Base-by-base conservation (phyloP, 1,284 basidiomycete genomes). In the Ustanciosporium gigantosporum region DNA sequence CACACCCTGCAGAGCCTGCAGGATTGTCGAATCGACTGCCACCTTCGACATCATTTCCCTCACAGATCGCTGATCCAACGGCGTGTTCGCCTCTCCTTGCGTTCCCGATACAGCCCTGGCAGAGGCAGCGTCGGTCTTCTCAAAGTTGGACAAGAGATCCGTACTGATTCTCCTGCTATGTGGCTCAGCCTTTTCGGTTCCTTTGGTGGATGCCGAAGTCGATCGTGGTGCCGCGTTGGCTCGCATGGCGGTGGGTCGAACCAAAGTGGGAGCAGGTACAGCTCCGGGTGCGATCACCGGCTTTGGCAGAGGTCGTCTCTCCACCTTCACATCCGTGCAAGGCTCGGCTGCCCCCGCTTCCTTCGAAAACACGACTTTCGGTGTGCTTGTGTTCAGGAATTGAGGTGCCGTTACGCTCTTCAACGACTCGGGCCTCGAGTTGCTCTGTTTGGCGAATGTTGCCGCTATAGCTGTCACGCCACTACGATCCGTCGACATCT, bases 351-450 rank as follows among this genome's bases (percentile, higher is more conserved):
- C 36, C 5, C 35, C 25, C 16, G 15, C 20, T 22, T 6, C 36
- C 16, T 25, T 49, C 14, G 66, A 36, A 51, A 70, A 66, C 16
- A 69, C 64, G 1, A 57, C 40, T 23, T 53, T 56, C 11, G 62
- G 40, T 0, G 46, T 43, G 20, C 40, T 57, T 9, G 66, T 70
- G 49, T 70, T 70, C 41, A 70, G 46, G 42, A 69, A 70, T 16
- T 67, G 50, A 2, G 59, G 45, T 8, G 65, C 65, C 0, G 48
- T 27, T 20, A 36, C 34, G 40, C 50, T 53, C 47, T 67, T 70
- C 32, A 67, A 43, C 25, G 36, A 29, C 36, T 64, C 53, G 3
- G 53, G 53, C 40, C 47, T 52, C 17, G n/a, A n/a, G n/a, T n/a
- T n/a, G n/a, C n/a, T n/a, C n/a, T n/a, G n/a, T n/a, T n/a, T n/a